Evolutionary conservation across 805 yeast genomes (phyloP), one percentile per base, ranked within the genome.

Genomic region (Sungouiella thailandica): DNA sequence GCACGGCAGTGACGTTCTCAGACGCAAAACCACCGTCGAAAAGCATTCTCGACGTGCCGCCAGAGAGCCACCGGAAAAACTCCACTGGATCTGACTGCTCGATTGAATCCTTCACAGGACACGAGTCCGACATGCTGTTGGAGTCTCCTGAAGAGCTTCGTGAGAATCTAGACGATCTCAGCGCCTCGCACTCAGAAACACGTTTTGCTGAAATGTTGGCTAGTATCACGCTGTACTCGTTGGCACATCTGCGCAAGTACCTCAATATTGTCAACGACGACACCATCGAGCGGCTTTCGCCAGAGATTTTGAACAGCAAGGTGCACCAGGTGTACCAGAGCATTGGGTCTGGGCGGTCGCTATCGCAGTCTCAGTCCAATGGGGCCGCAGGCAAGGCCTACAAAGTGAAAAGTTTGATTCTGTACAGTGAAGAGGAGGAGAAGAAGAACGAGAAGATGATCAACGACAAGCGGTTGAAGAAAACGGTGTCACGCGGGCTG

Each of bases 321-420:
- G 56, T 65, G 11, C 70, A 66, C 37, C 52, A 58, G 19, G 64
- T 64, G 7, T 66, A 65, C 41, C 28, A 27, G 26, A 44, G 39
- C 38, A 34, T 20, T 29, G 29, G 27, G 25, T 42, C 23, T 28
- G 43, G 34, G 11, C 37, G 35, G 22, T 27, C 44, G 18, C 23
- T 44, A 26, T 7, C 25, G 26, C 3, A 19, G 28, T 10, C 37
- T 7, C 23, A 25, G 15, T 43, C 49, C 6, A 38, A 30, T 14
- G 41, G 46, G 2, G 24, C 39, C 3, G 14, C 36, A 4, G 46
- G 44, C 28, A 47, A 41, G 24, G 61, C 62, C 12, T 65, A 65
- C 50, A 64, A 62, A 40, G 70, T 66, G n/a, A 62, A 62, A 37
- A 57, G 65, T 17, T 46, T 66, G 36, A 56, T 66, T 18, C 60